These are phyloP conservation scores for Mucor mucedo DNA, from an alignment of 371 early-diverging fungal genomes.

Conservation along the genomic window DNA sequence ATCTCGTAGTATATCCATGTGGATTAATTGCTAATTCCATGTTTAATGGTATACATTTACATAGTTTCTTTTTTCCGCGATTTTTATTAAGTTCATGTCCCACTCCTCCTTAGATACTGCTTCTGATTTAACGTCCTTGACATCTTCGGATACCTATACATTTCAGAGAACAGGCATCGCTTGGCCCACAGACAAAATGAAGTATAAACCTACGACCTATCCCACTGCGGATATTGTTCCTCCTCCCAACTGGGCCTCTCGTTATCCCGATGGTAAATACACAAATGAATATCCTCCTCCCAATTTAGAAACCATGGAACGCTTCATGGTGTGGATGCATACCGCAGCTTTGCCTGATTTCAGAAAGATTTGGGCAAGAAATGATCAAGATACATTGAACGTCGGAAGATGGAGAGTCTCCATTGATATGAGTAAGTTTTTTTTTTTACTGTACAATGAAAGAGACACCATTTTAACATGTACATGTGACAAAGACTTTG, in stretches of 20 bases:
- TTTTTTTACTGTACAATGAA: not conserved
- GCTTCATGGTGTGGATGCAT: constrained; percentile 99
- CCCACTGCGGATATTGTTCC: constrained; percentile 61
- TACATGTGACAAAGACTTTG: constrained; percentile 65
- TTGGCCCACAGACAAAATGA: constrained; percentile 86
- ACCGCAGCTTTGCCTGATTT: constrained; percentile 95
- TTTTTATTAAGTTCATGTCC: not conserved
- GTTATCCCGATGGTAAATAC: constrained; percentile 67
- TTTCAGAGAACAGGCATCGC: constrained; percentile 73
- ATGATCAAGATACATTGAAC: constrained; percentile 57
- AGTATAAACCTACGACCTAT: constrained; percentile 70
- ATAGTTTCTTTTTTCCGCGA: not conserved
- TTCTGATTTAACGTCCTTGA: constrained; percentile 35
- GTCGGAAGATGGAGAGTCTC: constrained; percentile 70
- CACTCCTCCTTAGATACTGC: constrained; percentile 37
- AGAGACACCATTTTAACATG: not conserved
- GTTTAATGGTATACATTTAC: constrained; percentile 74
- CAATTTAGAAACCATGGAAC: constrained; percentile 72
- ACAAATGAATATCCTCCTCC: constrained; percentile 69
- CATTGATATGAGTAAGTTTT: constrained; percentile 66
- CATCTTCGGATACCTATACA: constrained; percentile 19
- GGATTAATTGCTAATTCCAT: constrained; percentile 98
- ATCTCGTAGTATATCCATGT: constrained; percentile 89
- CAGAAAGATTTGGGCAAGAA: constrained; percentile 93
- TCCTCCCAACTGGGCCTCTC: constrained; percentile 78